Percentiles rank a stretch among this genome's conserved stretches.
Evolutionary conservation across 352 stramenopile genomes (phyloP).

Genomic region (Globisporangium acanthophoron): DNA sequence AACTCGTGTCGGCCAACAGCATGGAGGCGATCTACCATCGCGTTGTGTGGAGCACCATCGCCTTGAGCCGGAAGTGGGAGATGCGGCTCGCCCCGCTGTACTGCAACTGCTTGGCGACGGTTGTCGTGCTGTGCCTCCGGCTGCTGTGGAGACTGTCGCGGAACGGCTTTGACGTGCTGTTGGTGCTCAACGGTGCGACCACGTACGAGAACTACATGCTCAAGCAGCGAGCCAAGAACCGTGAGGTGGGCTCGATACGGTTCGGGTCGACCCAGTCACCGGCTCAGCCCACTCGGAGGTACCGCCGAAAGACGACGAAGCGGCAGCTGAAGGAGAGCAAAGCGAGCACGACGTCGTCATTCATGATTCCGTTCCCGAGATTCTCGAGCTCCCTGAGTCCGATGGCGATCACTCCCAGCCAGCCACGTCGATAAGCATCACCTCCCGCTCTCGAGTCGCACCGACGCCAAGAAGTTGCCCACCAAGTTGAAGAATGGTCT

Average conservation of each 20-base stretch:
- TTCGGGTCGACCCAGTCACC: neutral
- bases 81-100: conserved; percentile 13
- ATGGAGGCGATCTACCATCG: neutral
- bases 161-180: conserved; percentile 1
- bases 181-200: conserved; percentile 12
- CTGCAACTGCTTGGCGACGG: conserved; percentile 13
- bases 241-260: neutral
- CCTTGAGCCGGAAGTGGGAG: conserved; percentile 1
- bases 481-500: neutral
- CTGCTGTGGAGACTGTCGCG: conserved; percentile 10
- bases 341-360: neutral
- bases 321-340: neutral
- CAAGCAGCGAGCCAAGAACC: neutral
- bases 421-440: no score
- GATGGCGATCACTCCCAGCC: neutral
- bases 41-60: neutral
- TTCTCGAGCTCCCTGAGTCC: neutral
- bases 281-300: neutral
- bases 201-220: conserved; percentile 8
- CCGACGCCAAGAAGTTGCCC: no score
- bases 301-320: neutral
- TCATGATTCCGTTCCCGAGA: neutral
- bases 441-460: no score
- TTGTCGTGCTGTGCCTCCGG: conserved; percentile 3
- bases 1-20: conserved; percentile 2